phyloP scores from a whole-genome alignment of 345 rosid species.

The Boechera stricta region DNA sequence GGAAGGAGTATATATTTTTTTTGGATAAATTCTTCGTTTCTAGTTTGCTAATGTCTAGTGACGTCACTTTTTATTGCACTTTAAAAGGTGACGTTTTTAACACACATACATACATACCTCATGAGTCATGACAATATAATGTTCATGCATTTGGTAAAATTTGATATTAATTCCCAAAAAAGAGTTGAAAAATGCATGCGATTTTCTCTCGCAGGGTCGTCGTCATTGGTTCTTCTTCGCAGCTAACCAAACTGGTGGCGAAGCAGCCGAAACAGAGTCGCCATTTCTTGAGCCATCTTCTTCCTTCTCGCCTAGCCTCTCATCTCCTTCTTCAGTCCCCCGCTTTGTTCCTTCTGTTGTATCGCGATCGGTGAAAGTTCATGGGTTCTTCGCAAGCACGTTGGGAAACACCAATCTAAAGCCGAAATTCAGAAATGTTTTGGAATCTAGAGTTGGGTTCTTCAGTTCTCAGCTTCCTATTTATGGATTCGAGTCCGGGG shows the following conservation, averaged over 20 bases:
- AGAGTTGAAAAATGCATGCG: slow-evolving; percentile 49
- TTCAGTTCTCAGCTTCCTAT: slow-evolving; percentile 33
- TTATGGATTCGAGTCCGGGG: slow-evolving; percentile 33
- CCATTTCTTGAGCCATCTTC: slow-evolving; percentile 25
- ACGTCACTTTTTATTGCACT: neutral
- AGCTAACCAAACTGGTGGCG: slow-evolving; percentile 34
- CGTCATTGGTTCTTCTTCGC: slow-evolving; percentile 33
- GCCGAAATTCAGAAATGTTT: slow-evolving; percentile 24
- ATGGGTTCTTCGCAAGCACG: slow-evolving; percentile 45
- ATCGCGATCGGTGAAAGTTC: slow-evolving; percentile 39
- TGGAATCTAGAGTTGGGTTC: slow-evolving; percentile 47
- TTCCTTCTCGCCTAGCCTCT: neutral
- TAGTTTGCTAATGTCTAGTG: neutral
- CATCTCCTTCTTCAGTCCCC: neutral
- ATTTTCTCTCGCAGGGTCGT: slow-evolving; percentile 44
- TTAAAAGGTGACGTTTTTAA: neutral
- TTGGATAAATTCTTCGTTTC: neutral
- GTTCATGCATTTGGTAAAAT: neutral
- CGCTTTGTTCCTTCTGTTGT: slow-evolving; percentile 36
- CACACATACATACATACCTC: neutral
- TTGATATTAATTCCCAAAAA: neutral
- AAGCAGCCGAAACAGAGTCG: slow-evolving; percentile 21
- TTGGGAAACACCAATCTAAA: slow-evolving; percentile 44
- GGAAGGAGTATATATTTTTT: neutral
- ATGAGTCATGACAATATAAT: neutral